These are phyloP conservation scores for Aaosphaeria pasadenensis DNA, from an alignment of 2,329 filamentous ascomycete genomes.

Conservation along the genomic window DNA sequence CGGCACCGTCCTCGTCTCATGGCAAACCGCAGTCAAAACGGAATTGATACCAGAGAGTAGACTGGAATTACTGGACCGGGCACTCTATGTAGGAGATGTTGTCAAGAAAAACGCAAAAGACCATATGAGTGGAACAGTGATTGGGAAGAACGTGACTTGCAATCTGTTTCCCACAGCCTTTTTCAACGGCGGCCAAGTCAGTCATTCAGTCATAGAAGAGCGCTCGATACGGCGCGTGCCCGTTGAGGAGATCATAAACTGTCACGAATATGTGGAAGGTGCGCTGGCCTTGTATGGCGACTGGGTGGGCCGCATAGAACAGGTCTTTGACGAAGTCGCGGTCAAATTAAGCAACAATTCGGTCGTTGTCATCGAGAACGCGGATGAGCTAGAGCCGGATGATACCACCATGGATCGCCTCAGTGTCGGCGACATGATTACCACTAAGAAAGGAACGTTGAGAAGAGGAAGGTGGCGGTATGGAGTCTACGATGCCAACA, in stretches of 20 bases:
- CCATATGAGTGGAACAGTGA: conserved; percentile 54
- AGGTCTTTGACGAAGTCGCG: conserved; percentile 49
- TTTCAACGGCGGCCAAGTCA: conserved; percentile 22
- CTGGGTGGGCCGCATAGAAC: conserved; percentile 55
- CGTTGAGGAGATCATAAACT: conserved; percentile 44
- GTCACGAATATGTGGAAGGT: conserved; percentile 47
- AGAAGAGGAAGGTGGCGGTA: conserved; percentile 52
- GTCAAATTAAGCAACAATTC: conserved; percentile 52
- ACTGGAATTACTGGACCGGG: conserved; percentile 53
- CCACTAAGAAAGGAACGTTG: conserved; percentile 52
- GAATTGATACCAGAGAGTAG: conserved; percentile 42
- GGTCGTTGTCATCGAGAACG: conserved; percentile 51
- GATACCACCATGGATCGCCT: conserved; percentile 36
- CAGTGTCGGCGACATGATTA: conserved; percentile 49
- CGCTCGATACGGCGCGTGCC: conserved; percentile 41
- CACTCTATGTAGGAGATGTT: conserved; percentile 53
- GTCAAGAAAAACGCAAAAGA: conserved; percentile 51
- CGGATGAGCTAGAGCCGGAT: conserved; percentile 36
- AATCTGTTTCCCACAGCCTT: conserved; percentile 38
- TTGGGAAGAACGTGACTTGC: conserved; percentile 47
- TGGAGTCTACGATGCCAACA: conserved; percentile 50
- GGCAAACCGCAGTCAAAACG: conserved; percentile 42
- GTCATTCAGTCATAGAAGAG: conserved; percentile 23
- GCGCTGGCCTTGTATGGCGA: conserved; percentile 54
- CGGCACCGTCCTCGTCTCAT: conserved; percentile 50